Base-by-base conservation (phyloP, 345 rosid genomes). In the Brassica nigra region DNA sequence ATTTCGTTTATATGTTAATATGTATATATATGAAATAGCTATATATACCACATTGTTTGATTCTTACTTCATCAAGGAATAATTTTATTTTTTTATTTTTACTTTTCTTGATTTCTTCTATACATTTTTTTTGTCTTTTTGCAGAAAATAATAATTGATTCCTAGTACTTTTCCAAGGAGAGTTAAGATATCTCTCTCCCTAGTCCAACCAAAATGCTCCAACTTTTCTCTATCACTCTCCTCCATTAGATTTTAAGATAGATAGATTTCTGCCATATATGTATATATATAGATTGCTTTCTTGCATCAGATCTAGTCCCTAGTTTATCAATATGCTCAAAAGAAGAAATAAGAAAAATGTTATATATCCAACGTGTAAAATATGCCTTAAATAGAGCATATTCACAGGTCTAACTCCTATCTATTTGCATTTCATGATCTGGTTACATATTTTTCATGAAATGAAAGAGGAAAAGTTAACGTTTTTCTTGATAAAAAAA, bases 81-180 rank as follows among this genome's bases (percentile, higher is more conserved):
- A 70, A 44, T 59, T 69, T 52, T 44, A 9, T 66, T n/a, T 34
- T 15, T 15, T 27, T 62, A 1, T 23, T 18, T 18, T 34, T 30
- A 15, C 5, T 65, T 23, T 23, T 23, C 18, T 18, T 18, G 18
- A 18, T 11, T 7, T 42, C 42, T 71, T 36, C 44, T 57, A 0
- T 12, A 49, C 52, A 42, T 33, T 0, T 65, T 68, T 68, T 28
- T 37, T 54, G 6, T 14, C 3, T 15, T 54, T 16, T 63, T 52
- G 30, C 42, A 67, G 33, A 29, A 37, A 31, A 72, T 39, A 67
- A 75, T 58, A 49, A 34, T 36, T 74, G 83, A 80, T 80, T 80
- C 83, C 83, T 80, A 80, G 83, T 80, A 75, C 76, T 75, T 75
- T 79, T 80, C 76, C 74, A 63, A 80, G 61, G 75, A 74, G 10